These are phyloP conservation scores for Rhododendron simsii DNA, from an alignment of 148 eudicot genomes.

Conservation along the genomic window DNA sequence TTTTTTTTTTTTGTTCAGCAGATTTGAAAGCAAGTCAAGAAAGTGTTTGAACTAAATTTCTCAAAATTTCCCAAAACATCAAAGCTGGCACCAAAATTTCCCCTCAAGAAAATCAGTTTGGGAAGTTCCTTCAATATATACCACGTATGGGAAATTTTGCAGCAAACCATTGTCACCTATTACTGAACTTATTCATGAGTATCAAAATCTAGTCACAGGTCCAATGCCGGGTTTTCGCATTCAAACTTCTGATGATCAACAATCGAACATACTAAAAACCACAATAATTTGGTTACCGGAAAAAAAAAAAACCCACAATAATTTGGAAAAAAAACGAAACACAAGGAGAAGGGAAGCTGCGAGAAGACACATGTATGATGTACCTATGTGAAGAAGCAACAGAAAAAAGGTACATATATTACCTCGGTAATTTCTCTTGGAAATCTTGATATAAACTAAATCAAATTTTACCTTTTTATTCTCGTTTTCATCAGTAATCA, in stretches of 20 bases:
- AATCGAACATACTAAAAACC: neutral
- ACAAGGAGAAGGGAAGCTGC: neutral
- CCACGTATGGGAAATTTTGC: neutral
- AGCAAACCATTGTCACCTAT: neutral
- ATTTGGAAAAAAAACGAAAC: neutral
- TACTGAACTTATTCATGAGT: neutral
- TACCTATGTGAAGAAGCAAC: neutral
- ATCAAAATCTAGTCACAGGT: neutral
- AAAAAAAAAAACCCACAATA: neutral
- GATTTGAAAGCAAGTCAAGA: neutral
- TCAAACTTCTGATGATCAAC: neutral
- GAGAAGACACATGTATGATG: neutral
- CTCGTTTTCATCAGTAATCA: neutral
- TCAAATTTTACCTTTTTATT: neutral
- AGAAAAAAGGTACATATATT: neutral
- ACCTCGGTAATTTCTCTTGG: neutral
- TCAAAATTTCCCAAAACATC: neutral
- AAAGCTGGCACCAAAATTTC: neutral
- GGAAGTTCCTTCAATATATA: neutral
- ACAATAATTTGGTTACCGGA: neutral
- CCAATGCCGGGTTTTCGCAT: neutral
- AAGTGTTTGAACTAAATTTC: neutral
- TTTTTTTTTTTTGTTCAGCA: neutral
- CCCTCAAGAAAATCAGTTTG: neutral
- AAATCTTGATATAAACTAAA: neutral